phyloP scores from a whole-genome alignment of 345 rosid genomes.

The Salix arbutifolia region DNA sequence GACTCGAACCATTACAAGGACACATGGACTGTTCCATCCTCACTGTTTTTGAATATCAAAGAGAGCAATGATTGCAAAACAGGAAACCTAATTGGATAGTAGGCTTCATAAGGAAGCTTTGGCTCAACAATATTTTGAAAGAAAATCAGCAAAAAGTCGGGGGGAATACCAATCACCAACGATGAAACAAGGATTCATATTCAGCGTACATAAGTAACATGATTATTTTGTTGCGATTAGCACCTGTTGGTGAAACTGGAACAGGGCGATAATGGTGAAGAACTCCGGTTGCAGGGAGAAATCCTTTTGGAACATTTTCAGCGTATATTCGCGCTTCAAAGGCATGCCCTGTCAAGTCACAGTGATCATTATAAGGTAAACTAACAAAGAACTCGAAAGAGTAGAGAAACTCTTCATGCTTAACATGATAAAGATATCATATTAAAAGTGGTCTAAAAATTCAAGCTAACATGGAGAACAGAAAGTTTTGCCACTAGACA shows the following conservation, averaged over 20 bases:
- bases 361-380: neutral
- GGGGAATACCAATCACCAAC: neutral
- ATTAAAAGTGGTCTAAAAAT: neutral
- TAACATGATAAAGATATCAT: neutral
- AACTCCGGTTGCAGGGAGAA: conserved; percentile 93
- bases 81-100: conserved; percentile 4
- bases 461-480: neutral
- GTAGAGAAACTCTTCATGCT: neutral
- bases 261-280: conserved; percentile 79
- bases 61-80: neutral
- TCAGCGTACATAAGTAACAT: conserved; percentile 7
- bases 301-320: conserved; percentile 88
- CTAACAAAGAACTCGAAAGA: neutral
- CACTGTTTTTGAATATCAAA: neutral
- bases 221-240: neutral
- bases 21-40: neutral
- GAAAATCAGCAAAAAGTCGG: neutral
- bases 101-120: conserved; percentile 3
- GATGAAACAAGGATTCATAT: neutral
- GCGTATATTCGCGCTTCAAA: conserved; percentile 95
- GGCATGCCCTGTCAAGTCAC: conserved; percentile 69
- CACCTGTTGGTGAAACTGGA: conserved; percentile 71
- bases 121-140: neutral
- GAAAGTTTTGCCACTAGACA: neutral
- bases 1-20: conserved; percentile 12